A percentile compares a stretch with the other conserved stretches of the same genome.
These are phyloP conservation scores for Salix exigua DNA, from an alignment of 345 rosid species.

Conservation along the genomic window DNA sequence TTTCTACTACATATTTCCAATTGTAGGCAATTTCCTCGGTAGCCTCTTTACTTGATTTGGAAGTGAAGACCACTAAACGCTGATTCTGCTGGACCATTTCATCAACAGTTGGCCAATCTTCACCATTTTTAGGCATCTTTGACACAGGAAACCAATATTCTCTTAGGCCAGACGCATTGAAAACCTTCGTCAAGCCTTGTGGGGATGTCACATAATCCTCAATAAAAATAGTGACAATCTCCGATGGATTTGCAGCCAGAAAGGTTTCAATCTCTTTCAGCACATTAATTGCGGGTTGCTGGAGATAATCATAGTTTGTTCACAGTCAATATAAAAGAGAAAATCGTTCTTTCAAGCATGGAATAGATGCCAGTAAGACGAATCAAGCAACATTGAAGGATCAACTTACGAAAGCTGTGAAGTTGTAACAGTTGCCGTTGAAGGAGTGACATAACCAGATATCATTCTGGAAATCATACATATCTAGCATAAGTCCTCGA, in stretches of 20 bases:
- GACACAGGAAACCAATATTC: conserved; percentile 66
- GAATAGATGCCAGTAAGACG: neutral
- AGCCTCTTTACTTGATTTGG: conserved; percentile 67
- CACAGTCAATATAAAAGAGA: neutral
- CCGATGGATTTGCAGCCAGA: conserved; percentile 65
- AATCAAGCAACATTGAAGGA: conserved; percentile 6
- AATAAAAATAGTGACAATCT: conserved; percentile 83
- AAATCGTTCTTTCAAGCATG: neutral
- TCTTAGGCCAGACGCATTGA: conserved; percentile 68
- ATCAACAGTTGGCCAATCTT: conserved; percentile 87
- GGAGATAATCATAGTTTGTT: neutral
- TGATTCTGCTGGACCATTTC: conserved; percentile 81
- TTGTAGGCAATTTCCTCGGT: conserved; percentile 84
- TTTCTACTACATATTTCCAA: conserved; percentile 90
- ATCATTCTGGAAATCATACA: conserved; percentile 75
- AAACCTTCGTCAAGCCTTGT: conserved; percentile 73
- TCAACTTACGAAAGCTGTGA: conserved; percentile 78
- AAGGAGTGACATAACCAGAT: conserved; percentile 91
- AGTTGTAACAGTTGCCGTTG: conserved; percentile 59
- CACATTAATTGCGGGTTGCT: conserved; percentile 84
- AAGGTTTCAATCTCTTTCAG: conserved; percentile 68
- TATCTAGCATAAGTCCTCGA: conserved; percentile 89
- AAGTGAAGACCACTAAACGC: conserved; percentile 83
- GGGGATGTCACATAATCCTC: conserved; percentile 89
- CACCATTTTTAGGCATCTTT: conserved; percentile 76